Evolutionary conservation across 2,329 filamentous ascomycete species (phyloP).

Genomic region (Fusarium illudens): DNA sequence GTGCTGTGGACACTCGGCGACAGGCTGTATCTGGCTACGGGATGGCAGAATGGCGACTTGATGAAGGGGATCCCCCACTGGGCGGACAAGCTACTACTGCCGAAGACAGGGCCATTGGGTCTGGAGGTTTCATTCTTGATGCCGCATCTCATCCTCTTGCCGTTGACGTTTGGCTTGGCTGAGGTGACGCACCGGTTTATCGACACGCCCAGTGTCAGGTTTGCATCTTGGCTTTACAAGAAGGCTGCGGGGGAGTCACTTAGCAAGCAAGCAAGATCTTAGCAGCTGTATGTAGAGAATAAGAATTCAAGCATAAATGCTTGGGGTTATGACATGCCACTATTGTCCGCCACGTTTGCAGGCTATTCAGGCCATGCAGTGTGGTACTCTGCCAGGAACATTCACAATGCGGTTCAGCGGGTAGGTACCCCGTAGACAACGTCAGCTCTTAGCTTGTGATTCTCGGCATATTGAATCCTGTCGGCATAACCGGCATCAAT

Average conservation of each 20-base stretch:
- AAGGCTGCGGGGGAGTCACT: slow-evolving; percentile 46
- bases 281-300: slow-evolving; percentile 3
- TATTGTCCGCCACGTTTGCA: neutral
- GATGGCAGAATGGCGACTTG: slow-evolving; percentile 61
- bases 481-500: neutral
- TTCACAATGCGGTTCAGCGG: neutral
- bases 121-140: slow-evolving; percentile 67
- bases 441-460: slow-evolving; percentile 2
- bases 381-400: neutral
- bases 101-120: slow-evolving; percentile 65
- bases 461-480: neutral
- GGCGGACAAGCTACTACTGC: slow-evolving; percentile 64
- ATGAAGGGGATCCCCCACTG: slow-evolving; percentile 62
- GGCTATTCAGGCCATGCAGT: neutral
- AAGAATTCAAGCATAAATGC: slow-evolving; percentile 27
- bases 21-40: slow-evolving; percentile 68
- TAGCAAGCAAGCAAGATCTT: slow-evolving; percentile 30
- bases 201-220: slow-evolving; percentile 68
- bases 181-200: slow-evolving; percentile 64
- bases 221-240: slow-evolving; percentile 65
- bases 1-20: slow-evolving; percentile 68
- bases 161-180: slow-evolving; percentile 66
- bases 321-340: neutral
- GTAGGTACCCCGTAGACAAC: neutral
- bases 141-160: slow-evolving; percentile 67